A percentile compares a stretch with the other conserved stretches of the same genome.
Evolutionary conservation across 2,329 filamentous ascomycete species (phyloP).

Genomic region (Hansfordia pulvinata): DNA sequence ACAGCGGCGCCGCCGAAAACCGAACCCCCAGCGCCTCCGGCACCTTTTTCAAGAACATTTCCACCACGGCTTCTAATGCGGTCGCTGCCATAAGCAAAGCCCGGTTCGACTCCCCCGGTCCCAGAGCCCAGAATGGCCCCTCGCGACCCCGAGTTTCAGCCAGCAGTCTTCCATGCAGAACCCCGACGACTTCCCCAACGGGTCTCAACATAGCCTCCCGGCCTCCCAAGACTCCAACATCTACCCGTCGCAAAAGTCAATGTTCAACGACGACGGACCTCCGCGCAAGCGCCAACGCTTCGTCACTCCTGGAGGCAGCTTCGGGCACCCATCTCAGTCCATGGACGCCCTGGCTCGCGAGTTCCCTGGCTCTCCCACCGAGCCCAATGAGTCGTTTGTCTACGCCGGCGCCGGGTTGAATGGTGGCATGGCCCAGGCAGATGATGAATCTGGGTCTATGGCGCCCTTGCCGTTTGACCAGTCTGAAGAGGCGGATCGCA

Average conservation of each 20-base stretch:
- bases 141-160: conserved; percentile 57
- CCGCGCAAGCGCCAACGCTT: conserved; percentile 66
- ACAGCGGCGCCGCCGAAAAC: conserved; percentile 56
- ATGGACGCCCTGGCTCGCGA: conserved; percentile 32
- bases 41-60: conserved; percentile 97
- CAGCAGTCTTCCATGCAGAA: conserved; percentile 61
- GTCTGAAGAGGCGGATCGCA: conserved; percentile 58
- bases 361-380: conserved; percentile 61
- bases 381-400: conserved; percentile 67
- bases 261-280: conserved; percentile 52
- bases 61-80: conserved; percentile 79
- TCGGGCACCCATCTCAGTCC: conserved; percentile 34
- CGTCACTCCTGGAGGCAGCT: conserved; percentile 42
- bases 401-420: conserved; percentile 41
- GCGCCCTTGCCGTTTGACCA: conserved; percentile 49
- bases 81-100: conserved; percentile 96
- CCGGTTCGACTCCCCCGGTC: conserved; percentile 75
- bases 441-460: conserved; percentile 37
- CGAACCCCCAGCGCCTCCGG: conserved; percentile 56
- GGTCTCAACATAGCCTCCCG: conserved; percentile 72
- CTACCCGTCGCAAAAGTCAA: conserved; percentile 45
- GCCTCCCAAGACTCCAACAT: conserved; percentile 65
- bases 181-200: conserved; percentile 51
- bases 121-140: conserved; percentile 49
- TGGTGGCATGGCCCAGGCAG: no score